These are phyloP conservation scores for Syzygium jambos DNA, from an alignment of 345 rosid genomes.

Conservation along the genomic window DNA sequence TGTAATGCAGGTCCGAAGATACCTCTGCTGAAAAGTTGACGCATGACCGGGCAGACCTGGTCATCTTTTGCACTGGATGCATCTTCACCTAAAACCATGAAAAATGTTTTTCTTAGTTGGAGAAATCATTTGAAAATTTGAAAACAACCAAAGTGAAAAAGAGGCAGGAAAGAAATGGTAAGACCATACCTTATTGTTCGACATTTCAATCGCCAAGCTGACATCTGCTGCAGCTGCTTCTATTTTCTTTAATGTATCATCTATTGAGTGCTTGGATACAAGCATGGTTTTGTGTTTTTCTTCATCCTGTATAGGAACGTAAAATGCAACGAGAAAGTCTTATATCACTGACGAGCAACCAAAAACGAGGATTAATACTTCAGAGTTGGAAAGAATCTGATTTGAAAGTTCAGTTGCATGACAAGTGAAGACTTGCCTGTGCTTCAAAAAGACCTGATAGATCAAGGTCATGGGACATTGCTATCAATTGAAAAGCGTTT, in stretches of 20 bases:
- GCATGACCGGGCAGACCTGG: conserved; percentile 44
- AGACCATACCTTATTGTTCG: conserved; percentile 44
- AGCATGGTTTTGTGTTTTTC: conserved; percentile 54
- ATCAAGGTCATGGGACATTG: conserved; percentile 91
- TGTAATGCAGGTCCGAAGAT: not conserved
- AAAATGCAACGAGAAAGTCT: not conserved
- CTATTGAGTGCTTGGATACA: conserved; percentile 56
- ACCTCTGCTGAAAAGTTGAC: conserved; percentile 80
- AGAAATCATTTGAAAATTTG: not conserved
- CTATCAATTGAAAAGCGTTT: conserved; percentile 87
- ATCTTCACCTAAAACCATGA: conserved; percentile 49
- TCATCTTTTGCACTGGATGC: conserved; percentile 45
- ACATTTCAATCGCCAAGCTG: conserved; percentile 51
- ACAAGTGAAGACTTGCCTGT: conserved; percentile 31
- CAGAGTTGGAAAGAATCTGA: not conserved
- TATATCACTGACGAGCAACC: not conserved
- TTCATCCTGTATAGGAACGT: conserved; percentile 37
- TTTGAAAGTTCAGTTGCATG: not conserved
- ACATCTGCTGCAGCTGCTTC: conserved; percentile 70
- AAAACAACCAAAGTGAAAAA: not conserved
- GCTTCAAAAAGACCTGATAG: conserved; percentile 87
- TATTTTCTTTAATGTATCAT: conserved; percentile 70
- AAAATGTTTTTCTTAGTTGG: not conserved
- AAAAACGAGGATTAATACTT: not conserved
- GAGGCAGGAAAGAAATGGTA: not conserved